phyloP scores from a whole-genome alignment of 306 rosid species.

The Begonia loranthoides region DNA sequence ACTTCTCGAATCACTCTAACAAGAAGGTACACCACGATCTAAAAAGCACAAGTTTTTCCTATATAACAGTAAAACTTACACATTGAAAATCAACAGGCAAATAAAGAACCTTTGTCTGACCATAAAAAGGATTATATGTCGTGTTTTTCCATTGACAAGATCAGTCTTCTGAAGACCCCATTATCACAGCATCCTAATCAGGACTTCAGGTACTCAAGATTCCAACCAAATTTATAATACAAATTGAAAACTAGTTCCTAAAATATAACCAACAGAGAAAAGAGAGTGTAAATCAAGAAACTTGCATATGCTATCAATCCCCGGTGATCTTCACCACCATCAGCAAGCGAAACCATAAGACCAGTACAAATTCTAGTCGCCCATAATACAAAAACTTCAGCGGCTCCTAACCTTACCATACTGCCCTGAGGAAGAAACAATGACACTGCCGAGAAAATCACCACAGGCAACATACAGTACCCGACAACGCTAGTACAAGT shows the following conservation, averaged over 20 bases:
- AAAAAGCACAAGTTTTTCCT: not conserved
- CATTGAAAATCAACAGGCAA: not conserved
- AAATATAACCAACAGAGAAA: slow-evolving; percentile 82
- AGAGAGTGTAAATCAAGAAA: slow-evolving; percentile 87
- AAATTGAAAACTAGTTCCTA: slow-evolving; percentile 20
- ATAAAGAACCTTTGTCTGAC: not conserved
- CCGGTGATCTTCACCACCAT: slow-evolving; percentile 88
- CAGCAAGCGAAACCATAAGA: slow-evolving; percentile 66
- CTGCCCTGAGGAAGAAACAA: slow-evolving; percentile 66
- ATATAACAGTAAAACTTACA: not conserved
- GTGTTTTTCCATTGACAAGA: not conserved
- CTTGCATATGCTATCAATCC: slow-evolving; percentile 86
- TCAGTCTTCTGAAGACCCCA: not conserved
- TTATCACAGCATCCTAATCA: not conserved
- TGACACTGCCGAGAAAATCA: slow-evolving; percentile 60
- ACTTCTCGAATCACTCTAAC: not conserved
- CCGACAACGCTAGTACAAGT: slow-evolving; percentile 93
- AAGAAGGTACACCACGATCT: not conserved
- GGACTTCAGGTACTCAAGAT: not conserved
- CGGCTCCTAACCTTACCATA: slow-evolving; percentile 30
- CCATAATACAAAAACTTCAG: slow-evolving; percentile 71
- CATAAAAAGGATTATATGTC: not conserved
- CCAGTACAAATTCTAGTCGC: slow-evolving; percentile 74
- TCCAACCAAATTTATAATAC: slow-evolving; percentile 18
- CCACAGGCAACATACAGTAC: slow-evolving; percentile 77